phyloP scores from a whole-genome alignment of 306 rosid species.

The Prunus armeniaca region DNA sequence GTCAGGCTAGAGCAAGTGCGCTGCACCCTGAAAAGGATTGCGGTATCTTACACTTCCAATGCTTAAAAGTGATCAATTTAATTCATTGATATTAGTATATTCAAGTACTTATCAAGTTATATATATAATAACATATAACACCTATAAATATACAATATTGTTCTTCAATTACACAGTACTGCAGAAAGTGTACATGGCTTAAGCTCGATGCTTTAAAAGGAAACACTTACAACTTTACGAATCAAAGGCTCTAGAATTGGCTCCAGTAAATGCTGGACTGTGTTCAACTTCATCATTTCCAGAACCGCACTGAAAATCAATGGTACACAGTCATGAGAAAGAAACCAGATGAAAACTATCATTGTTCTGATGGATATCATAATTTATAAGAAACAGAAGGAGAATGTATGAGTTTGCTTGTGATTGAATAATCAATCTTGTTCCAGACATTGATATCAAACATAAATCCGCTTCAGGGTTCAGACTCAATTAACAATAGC shows the following conservation, averaged over 20 bases:
- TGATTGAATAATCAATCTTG: neutral
- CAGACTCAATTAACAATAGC: neutral
- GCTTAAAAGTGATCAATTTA: conserved; percentile 22
- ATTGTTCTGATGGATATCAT: conserved; percentile 8
- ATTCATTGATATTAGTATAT: neutral
- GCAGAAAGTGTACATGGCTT: conserved; percentile 1
- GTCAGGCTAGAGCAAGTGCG: conserved; percentile 32
- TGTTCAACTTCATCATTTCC: conserved; percentile 59
- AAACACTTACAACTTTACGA: conserved; percentile 75
- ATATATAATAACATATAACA: neutral
- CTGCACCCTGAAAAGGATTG: conserved; percentile 33
- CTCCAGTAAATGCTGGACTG: conserved; percentile 61
- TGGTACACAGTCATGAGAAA: conserved; percentile 12
- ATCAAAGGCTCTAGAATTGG: conserved; percentile 77
- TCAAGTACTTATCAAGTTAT: conserved; percentile 14
- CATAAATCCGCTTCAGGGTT: neutral
- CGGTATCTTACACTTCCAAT: conserved; percentile 22
- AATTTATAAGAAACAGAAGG: neutral
- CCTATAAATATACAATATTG: conserved; percentile 9
- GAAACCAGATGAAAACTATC: conserved; percentile 11
- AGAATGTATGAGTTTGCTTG: neutral
- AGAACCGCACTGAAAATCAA: conserved; percentile 61
- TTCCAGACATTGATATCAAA: neutral
- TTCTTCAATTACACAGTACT: conserved; percentile 11
- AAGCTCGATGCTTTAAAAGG: neutral